phyloP scores from a whole-genome alignment of 2,329 filamentous ascomycete species.

The Aaosphaeria pasadenensis region DNA sequence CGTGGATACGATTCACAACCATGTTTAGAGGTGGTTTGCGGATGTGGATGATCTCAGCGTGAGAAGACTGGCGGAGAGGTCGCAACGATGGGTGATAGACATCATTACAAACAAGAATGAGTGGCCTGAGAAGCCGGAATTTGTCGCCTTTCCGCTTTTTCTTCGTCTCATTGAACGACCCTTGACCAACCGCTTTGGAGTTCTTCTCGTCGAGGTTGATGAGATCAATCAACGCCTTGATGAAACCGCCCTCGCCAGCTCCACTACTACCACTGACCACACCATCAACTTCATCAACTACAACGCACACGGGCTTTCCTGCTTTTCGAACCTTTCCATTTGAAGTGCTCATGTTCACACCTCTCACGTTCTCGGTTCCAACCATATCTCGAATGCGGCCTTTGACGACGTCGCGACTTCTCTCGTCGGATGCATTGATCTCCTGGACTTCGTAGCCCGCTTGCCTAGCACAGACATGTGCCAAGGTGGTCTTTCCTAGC shows the following conservation, averaged over 20 bases:
- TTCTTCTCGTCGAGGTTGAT: constrained; percentile 86
- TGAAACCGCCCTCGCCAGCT: constrained; percentile 83
- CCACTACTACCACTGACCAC: constrained; percentile 76
- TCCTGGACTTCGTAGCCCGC: constrained; percentile 96
- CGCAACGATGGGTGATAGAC: constrained; percentile 88
- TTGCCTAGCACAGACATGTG: constrained; percentile 92
- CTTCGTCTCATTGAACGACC: constrained; percentile 30
- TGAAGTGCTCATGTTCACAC: constrained; percentile 55
- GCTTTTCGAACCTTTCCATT: constrained; percentile 63
- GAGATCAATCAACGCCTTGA: constrained; percentile 91
- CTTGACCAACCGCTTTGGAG: constrained; percentile 39
- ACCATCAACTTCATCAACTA: constrained; percentile 96
- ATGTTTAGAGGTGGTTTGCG: constrained; percentile 85
- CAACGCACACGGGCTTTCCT: constrained; percentile 83
- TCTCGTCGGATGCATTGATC: constrained; percentile 96
- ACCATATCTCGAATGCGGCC: constrained; percentile 87
- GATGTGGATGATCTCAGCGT: constrained; percentile 89
- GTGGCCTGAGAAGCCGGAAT: constrained; percentile 80
- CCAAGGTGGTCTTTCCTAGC: constrained; percentile 91
- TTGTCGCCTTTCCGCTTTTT: constrained; percentile 77
- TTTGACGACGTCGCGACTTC: constrained; percentile 85
- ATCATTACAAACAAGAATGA: constrained; percentile 96
- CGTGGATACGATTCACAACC: constrained; percentile 76
- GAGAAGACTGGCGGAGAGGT: constrained; percentile 75
- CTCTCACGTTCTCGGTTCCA: constrained; percentile 88